phyloP scores from a whole-genome alignment of 2,329 filamentous ascomycete species.

The Ophiosphaerella korrae region DNA sequence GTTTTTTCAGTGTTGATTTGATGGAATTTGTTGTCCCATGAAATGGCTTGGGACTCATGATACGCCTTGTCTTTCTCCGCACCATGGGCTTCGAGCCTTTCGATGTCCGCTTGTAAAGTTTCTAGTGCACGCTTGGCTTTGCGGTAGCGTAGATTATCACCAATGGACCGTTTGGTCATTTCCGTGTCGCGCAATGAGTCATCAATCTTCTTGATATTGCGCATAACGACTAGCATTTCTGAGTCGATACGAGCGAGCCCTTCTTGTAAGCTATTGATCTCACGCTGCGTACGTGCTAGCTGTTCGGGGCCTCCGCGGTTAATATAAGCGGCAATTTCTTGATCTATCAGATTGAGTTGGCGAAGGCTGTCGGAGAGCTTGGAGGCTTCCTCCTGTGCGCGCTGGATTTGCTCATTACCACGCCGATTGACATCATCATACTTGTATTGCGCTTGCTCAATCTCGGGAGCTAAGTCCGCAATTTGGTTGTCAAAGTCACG shows the following conservation, averaged over 20 bases:
- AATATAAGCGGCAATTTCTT: conserved; percentile 79
- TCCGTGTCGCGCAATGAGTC: conserved; percentile 79
- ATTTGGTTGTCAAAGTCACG: conserved; percentile 74
- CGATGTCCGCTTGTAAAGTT: conserved; percentile 70
- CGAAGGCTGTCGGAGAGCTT: conserved; percentile 74
- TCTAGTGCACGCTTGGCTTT: conserved; percentile 73
- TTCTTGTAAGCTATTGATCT: conserved; percentile 70
- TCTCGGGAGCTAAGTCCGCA: conserved; percentile 73
- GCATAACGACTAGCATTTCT: conserved; percentile 70
- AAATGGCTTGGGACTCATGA: conserved; percentile 70
- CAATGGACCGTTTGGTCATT: conserved; percentile 82
- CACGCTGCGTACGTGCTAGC: conserved; percentile 70
- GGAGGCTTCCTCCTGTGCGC: conserved; percentile 72
- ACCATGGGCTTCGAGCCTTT: conserved; percentile 75
- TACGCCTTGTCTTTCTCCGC: conserved; percentile 81
- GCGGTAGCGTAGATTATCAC: conserved; percentile 86
- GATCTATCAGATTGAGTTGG: conserved; percentile 75
- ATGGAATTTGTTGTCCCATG: conserved; percentile 71
- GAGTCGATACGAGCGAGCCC: conserved; percentile 68
- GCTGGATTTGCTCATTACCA: conserved; percentile 73
- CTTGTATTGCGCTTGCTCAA: conserved; percentile 74
- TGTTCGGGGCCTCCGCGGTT: conserved; percentile 74
- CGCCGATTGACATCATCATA: conserved; percentile 77
- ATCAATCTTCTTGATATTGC: conserved; percentile 76
- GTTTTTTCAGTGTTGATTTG: conserved; percentile 74